Percentiles rank a stretch among this genome's conserved stretches.
Evolutionary conservation across 2,329 filamentous ascomycete genomes (phyloP).

Genomic region (Thelonectria olida): DNA sequence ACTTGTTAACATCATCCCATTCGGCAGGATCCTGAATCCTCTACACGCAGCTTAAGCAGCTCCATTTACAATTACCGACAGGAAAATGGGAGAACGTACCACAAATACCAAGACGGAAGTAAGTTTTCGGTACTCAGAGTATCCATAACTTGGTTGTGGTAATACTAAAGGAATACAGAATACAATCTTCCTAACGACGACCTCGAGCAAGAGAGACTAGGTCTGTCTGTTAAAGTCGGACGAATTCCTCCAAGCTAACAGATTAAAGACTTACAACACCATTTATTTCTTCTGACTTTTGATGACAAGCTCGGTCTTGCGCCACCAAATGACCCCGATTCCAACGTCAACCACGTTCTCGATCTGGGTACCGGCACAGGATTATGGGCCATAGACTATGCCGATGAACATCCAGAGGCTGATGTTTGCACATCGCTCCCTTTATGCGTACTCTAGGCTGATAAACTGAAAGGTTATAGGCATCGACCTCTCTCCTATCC

Average conservation of each 20-base stretch:
- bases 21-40: slow-evolving; percentile 2
- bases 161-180: not conserved
- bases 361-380: slow-evolving; percentile 11
- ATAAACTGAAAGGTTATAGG: not conserved
- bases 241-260: not conserved
- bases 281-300: slow-evolving; percentile 11
- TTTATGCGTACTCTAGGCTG: not conserved
- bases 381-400: slow-evolving; percentile 6
- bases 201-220: slow-evolving; percentile 7
- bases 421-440: not conserved
- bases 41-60: slow-evolving; percentile 6
- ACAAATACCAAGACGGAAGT: slow-evolving; percentile 18
- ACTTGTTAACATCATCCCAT: not conserved
- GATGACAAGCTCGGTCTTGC: slow-evolving; percentile 6
- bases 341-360: not conserved
- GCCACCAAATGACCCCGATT: not conserved
- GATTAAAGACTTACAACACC: slow-evolving; percentile 7
- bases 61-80: slow-evolving; percentile 13
- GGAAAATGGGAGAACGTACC: slow-evolving; percentile 17
- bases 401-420: slow-evolving; percentile 11
- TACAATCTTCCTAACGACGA: slow-evolving; percentile 13
- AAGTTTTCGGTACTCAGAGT: not conserved
- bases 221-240: not conserved
- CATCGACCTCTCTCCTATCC: no score
- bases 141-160: not conserved